Percentiles rank a stretch among this genome's conserved stretches.
phyloP scores from a whole-genome alignment of 495 filamentous ascomycete genomes.

The Trichodelitschia bisporula region DNA sequence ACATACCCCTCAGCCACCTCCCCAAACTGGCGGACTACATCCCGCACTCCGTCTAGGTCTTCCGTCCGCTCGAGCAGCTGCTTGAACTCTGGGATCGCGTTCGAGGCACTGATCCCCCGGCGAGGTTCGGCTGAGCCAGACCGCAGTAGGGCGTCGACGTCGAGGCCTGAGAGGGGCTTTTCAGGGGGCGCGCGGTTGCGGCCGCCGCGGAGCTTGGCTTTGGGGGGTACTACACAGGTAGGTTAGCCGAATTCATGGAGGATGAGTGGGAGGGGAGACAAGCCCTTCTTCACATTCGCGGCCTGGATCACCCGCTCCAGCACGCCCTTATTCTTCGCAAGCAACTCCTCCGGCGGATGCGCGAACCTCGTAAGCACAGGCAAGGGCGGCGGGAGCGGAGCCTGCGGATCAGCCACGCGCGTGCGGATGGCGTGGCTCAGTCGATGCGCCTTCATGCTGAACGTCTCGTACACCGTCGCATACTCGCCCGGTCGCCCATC shows the following conservation, averaged over 20 bases:
- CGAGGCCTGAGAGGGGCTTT: constrained; percentile 77
- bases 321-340: constrained; percentile 25
- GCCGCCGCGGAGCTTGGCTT: constrained; percentile 42
- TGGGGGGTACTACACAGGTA: constrained; percentile 43
- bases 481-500: constrained; percentile 30
- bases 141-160: constrained; percentile 55
- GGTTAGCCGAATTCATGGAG: constrained; percentile 8
- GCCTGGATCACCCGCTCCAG: constrained; percentile 38
- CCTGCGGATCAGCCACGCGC: constrained; percentile 61
- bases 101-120: constrained; percentile 42
- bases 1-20: constrained; percentile 44
- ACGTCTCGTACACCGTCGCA: neutral
- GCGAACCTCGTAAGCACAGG: constrained; percentile 51
- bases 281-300: constrained; percentile 75
- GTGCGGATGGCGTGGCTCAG: constrained; percentile 51
- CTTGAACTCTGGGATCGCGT: constrained; percentile 84
- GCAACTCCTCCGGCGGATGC: constrained; percentile 40
- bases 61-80: constrained; percentile 42
- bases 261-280: constrained; percentile 1
- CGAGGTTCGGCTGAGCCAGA: constrained; percentile 22
- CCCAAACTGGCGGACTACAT: constrained; percentile 51
- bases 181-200: constrained; percentile 43
- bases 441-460: constrained; percentile 12
- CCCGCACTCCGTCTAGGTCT: constrained; percentile 32
- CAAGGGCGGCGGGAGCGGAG: constrained; percentile 49